Base-by-base conservation (phyloP, 2,329 filamentous ascomycete species). In the Trichoderma polysporum region DNA sequence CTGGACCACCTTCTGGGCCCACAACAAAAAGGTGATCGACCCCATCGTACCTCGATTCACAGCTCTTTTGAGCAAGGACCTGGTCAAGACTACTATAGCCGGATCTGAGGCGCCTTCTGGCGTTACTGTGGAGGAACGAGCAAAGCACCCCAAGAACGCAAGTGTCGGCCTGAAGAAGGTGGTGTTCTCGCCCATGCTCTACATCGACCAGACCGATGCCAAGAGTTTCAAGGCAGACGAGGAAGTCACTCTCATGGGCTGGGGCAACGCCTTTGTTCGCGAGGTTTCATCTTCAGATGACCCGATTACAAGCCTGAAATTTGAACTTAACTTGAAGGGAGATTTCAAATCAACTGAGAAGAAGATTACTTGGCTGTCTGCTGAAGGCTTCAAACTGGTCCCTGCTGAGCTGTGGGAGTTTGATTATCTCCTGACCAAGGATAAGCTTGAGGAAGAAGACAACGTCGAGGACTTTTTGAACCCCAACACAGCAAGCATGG, bases 341-440 rank as follows among this genome's bases (percentile, higher is more conserved):
- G 94, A 98, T 77, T 92, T 98, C 79, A 97, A 97, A 84, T 90
- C 92, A 76, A 98, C 94, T 0, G 89, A 93, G 75, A 97, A 97
- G 88, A 98, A 98, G 85, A 88, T 98, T 41, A 97, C 94, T 1
- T 98, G 94, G 94, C 83, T 98, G 56, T 90, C 92, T 1, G 86
- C 85, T 0, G 87, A 92, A 71, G 87, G 86, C 52, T 91, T 94
- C 80, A 86, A 91, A 67, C 85, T 97, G 0, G 84, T 97, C 15
- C 88, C 90, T 8, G 89, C 95, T 25, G 92, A 97, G 79, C 85
- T 97, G 12, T 94, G 94, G 80, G 93, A 97, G 72, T 98, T 97
- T 77, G 94, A 97, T 80, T 94, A 96, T 81, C 86, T 98, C 57
- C 91, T 98, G 76, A 96, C 91, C 68, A 98, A 97, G 85, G 94